Evolutionary conservation across 2,329 filamentous ascomycete genomes (phyloP).

Genomic region (Botrytis tulipae): DNA sequence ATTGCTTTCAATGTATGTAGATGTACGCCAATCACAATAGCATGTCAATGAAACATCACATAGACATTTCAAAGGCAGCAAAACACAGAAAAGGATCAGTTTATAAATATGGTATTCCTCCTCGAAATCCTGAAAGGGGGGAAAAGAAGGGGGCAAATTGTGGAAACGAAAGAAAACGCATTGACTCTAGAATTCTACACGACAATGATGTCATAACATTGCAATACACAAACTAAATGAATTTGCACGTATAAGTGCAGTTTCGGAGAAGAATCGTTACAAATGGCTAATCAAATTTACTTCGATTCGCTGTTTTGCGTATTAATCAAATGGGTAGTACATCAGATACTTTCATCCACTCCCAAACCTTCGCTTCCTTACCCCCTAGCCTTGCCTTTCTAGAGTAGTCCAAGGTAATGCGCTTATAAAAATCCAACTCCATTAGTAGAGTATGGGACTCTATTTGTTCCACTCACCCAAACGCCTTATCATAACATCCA

Average conservation of each 20-base stretch:
- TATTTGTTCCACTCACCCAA: neutral
- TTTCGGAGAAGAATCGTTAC: neutral
- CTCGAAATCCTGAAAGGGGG: neutral
- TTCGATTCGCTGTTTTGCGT: neutral
- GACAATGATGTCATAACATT: neutral
- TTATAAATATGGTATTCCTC: neutral
- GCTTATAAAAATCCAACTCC: slow-evolving; percentile 4
- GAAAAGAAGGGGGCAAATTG: neutral
- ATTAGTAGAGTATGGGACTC: neutral
- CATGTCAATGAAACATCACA: neutral
- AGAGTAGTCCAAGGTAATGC: neutral
- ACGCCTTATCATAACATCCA: slow-evolving; percentile 1
- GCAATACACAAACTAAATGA: neutral
- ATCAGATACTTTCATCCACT: neutral
- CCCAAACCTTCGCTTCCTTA: neutral
- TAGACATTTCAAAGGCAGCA: neutral
- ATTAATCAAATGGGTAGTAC: neutral
- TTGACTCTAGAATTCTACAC: neutral
- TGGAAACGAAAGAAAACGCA: neutral
- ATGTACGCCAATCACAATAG: neutral
- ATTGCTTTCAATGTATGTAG: neutral
- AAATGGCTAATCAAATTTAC: neutral
- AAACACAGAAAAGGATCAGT: neutral
- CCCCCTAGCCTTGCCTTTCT: neutral
- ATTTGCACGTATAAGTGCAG: neutral